Percentiles rank a stretch among this genome's conserved stretches.
Evolutionary conservation across 164 flowering plant genomes (phyloP).

Genomic region (Umbellularia californica): DNA sequence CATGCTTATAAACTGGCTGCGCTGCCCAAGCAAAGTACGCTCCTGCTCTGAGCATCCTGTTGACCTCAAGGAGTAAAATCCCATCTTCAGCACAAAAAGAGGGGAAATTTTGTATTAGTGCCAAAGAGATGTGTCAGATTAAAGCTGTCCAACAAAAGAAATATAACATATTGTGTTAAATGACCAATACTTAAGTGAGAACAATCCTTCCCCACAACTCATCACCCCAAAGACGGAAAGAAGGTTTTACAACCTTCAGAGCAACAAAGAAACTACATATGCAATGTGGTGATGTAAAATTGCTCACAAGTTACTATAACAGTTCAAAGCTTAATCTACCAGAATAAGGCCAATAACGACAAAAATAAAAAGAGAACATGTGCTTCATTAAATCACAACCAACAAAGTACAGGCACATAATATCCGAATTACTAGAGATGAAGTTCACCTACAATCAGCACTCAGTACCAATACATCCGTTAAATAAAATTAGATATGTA

Average conservation of each 20-base stretch:
- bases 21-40: constrained; percentile 96
- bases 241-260: not conserved
- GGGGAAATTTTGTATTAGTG: constrained; percentile 1
- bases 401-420: not conserved
- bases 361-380: not conserved
- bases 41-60: constrained; percentile 81
- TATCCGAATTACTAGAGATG: not conserved
- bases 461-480: too few species aligned
- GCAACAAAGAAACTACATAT: too few species aligned
- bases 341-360: not conserved
- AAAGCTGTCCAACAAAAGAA: not conserved
- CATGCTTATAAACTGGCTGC: constrained; percentile 87
- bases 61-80: constrained; percentile 74
- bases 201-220: not conserved
- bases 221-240: not conserved
- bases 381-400: not conserved
- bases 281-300: not conserved
- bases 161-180: not conserved
- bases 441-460: not conserved
- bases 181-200: not conserved
- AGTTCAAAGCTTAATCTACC: not conserved
- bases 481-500: too few species aligned
- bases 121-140: not conserved
- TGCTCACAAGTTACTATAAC: not conserved
- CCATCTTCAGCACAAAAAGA: constrained; percentile 39